These are phyloP conservation scores for Echeveria elegans DNA, from an alignment of 164 flowering plant genomes.

Conservation along the genomic window DNA sequence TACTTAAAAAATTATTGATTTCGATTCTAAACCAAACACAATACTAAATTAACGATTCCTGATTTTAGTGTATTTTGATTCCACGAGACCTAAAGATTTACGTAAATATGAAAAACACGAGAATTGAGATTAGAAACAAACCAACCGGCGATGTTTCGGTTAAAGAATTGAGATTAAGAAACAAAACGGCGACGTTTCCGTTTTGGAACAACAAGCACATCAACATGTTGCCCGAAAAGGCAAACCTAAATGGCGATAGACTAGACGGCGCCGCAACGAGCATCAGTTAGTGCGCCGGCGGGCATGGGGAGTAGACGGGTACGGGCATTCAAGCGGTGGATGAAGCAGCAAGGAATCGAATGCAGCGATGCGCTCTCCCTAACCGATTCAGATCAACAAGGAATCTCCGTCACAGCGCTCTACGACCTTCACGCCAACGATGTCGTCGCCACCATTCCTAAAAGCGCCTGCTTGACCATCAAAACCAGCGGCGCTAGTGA, in stretches of 20 bases:
- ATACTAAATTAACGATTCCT: no score
- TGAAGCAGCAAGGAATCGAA: slow-evolving; percentile 51
- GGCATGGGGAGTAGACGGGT: slow-evolving; percentile 37
- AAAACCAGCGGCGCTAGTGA: slow-evolving; percentile 49
- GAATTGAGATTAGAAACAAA: no score
- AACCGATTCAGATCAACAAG: slow-evolving; percentile 18
- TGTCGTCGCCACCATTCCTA: slow-evolving; percentile 69
- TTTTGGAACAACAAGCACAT: no score
- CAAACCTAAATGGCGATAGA: not conserved
- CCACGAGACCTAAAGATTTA: no score
- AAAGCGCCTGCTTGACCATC: slow-evolving; percentile 60
- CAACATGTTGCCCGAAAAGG: no score
- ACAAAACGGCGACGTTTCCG: no score
- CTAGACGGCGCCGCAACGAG: not conserved
- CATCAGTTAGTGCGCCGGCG: not conserved
- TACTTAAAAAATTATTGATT: no score
- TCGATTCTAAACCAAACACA: no score
- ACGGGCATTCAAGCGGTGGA: slow-evolving; percentile 87
- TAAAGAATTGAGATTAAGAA: no score
- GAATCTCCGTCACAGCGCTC: slow-evolving; percentile 42
- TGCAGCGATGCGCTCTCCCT: slow-evolving; percentile 52
- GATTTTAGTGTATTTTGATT: no score
- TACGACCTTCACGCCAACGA: slow-evolving; percentile 62
- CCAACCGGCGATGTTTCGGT: no score
- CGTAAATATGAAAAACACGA: no score